Evolutionary conservation across 2,329 filamentous ascomycete genomes (phyloP).

Genomic region (Ophiocordyceps sinensis): DNA sequence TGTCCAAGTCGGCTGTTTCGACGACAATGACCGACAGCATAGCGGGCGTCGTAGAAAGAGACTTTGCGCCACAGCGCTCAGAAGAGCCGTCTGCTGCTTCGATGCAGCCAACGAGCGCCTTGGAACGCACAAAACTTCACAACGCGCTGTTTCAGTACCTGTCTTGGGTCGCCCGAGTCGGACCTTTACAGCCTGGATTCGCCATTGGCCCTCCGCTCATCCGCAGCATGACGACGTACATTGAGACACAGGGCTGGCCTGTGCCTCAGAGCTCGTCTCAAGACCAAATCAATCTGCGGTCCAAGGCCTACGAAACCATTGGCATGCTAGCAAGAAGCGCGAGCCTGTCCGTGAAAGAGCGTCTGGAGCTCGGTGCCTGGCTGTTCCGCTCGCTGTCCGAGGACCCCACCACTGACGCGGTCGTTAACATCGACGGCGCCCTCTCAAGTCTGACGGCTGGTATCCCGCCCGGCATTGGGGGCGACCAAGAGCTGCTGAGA

Average conservation of each 20-base stretch:
- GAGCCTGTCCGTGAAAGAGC: conserved; percentile 36
- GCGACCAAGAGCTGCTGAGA: conserved; percentile 21
- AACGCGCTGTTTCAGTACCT: conserved; percentile 75
- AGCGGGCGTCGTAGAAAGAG: conserved; percentile 42
- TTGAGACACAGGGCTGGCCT: conserved; percentile 76
- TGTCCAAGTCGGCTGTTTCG: conserved; percentile 63
- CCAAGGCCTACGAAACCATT: conserved; percentile 80
- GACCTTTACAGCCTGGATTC: conserved; percentile 42
- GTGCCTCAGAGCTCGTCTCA: conserved; percentile 39
- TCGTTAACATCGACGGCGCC: conserved; percentile 79
- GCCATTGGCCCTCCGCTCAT: conserved; percentile 56
- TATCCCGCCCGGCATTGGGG: conserved; percentile 20
- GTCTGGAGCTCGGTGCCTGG: conserved; percentile 50
- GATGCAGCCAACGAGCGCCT: conserved; percentile 32
- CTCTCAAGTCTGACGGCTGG: conserved; percentile 55
- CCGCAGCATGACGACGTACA: conserved; percentile 53
- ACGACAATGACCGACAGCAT: conserved; percentile 57
- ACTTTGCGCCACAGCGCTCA: background rate
- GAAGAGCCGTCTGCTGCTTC: background rate
- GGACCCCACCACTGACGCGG: conserved; percentile 61
- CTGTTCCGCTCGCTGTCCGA: conserved; percentile 72
- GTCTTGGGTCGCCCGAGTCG: conserved; percentile 71
- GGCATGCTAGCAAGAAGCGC: conserved; percentile 62
- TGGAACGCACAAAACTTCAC: conserved; percentile 68
- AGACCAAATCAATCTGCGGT: conserved; percentile 54